Percentiles rank a stretch among this genome's conserved stretches.
These are phyloP conservation scores for Neocucurbitaria cava DNA, from an alignment of 2,329 filamentous ascomycete genomes.

Conservation along the genomic window DNA sequence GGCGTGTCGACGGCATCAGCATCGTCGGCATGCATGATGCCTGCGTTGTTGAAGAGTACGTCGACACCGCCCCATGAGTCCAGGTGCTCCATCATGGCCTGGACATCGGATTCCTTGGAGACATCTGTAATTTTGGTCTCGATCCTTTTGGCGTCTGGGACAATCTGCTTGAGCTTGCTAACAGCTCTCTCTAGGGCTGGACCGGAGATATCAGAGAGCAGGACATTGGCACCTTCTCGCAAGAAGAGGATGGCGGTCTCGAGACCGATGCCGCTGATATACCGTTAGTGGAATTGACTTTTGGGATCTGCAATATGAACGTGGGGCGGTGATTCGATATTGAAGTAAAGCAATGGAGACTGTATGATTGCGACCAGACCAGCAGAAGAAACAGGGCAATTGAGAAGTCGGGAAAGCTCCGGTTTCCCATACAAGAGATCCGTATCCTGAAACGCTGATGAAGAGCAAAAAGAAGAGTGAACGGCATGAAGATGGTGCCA, in stretches of 20 bases:
- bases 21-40: constrained; percentile 87
- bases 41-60: constrained; percentile 96
- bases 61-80: constrained; percentile 89
- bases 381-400: neutral
- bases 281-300: constrained; percentile 20
- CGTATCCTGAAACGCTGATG: neutral
- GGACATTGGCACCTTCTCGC: constrained; percentile 82
- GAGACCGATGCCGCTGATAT: constrained; percentile 81
- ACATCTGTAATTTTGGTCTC: constrained; percentile 77
- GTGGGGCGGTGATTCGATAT: neutral
- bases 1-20: constrained; percentile 76
- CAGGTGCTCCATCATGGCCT: constrained; percentile 74
- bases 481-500: neutral
- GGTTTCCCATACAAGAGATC: neutral
- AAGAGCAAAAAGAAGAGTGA: neutral
- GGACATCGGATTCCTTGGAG: constrained; percentile 80
- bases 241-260: constrained; percentile 91
- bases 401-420: neutral
- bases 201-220: constrained; percentile 85
- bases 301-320: neutral
- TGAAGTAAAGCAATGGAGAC: neutral
- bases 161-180: constrained; percentile 75
- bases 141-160: constrained; percentile 65
- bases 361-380: too few relatives aligned
- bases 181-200: constrained; percentile 78